Conservation (phyloP, 345 rosid species). For the Populus tremula region DNA sequence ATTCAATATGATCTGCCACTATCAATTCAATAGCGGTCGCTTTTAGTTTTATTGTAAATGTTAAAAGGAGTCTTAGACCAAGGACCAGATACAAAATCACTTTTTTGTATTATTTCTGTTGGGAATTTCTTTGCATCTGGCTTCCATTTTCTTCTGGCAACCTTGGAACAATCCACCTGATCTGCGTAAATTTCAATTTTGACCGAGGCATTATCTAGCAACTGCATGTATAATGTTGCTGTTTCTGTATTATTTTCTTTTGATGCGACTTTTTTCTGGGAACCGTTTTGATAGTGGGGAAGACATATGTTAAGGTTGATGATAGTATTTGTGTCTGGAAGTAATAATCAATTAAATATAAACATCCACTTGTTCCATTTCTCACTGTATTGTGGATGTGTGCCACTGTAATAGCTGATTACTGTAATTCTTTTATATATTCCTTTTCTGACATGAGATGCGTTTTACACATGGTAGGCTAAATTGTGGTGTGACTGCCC, state of each 20-base stretch:
- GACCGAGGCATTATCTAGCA: background rate
- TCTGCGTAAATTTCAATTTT: background rate
- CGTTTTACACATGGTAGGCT: background rate
- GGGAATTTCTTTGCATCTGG: background rate
- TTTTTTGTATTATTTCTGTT: background rate
- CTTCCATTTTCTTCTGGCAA: background rate
- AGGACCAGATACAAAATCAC: background rate
- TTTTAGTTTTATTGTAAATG: background rate
- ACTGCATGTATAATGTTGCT: background rate
- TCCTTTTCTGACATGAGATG: background rate
- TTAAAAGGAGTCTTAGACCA: background rate
- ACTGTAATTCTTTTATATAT: background rate
- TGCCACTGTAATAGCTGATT: background rate
- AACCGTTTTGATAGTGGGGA: background rate
- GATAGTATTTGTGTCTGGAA: background rate
- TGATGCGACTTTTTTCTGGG: background rate
- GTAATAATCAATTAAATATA: background rate
- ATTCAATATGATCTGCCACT: background rate
- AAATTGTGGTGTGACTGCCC: constrained; percentile 65
- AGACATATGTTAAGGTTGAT: background rate
- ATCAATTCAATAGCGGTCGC: background rate
- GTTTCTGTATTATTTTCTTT: background rate
- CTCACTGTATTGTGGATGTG: background rate
- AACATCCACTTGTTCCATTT: background rate
- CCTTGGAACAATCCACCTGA: background rate